phyloP scores from a whole-genome alignment of 2,329 filamentous ascomycete species.

The Botrytis medusae region DNA sequence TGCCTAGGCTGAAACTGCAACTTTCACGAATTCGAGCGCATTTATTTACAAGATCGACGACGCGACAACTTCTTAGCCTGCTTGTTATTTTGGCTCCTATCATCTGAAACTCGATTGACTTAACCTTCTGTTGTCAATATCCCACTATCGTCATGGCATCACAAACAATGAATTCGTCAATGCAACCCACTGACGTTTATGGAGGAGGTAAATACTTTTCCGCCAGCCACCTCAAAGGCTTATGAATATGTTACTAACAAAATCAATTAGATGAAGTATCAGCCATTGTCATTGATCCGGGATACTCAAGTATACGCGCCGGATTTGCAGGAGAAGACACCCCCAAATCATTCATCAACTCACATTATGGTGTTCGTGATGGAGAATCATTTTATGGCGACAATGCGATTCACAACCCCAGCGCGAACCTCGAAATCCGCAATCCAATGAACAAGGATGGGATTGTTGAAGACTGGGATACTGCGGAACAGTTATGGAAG shows the following conservation, averaged over 20 bases:
- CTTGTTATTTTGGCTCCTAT: background rate
- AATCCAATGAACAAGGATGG: slow-evolving; percentile 91
- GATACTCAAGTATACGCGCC: slow-evolving; percentile 86
- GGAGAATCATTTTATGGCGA: slow-evolving; percentile 75
- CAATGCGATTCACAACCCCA: slow-evolving; percentile 78
- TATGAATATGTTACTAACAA: slow-evolving; percentile 5
- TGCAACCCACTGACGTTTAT: slow-evolving; percentile 62
- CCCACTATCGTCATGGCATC: slow-evolving; percentile 50
- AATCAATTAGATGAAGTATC: slow-evolving; percentile 80
- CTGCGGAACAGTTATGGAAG: slow-evolving; percentile 86
- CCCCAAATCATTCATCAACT: slow-evolving; percentile 89
- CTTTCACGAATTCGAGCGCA: slow-evolving; percentile 19
- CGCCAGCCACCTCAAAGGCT: slow-evolving; percentile 13
- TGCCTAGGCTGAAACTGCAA: background rate
- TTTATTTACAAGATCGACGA: slow-evolving; percentile 20
- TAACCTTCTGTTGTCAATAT: slow-evolving; percentile 33
- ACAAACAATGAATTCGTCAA: slow-evolving; percentile 55
- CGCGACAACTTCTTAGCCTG: slow-evolving; percentile 20
- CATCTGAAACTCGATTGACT: background rate
- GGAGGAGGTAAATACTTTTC: slow-evolving; percentile 54
- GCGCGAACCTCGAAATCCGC: slow-evolving; percentile 74
- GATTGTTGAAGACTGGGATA: slow-evolving; percentile 95
- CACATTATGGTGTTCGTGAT: slow-evolving; percentile 73
- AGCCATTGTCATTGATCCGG: slow-evolving; percentile 92
- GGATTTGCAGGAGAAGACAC: slow-evolving; percentile 98